Evolutionary conservation across 148 eudicot genomes (phyloP).

Genomic region (Fagopyrum homotropicum): DNA sequence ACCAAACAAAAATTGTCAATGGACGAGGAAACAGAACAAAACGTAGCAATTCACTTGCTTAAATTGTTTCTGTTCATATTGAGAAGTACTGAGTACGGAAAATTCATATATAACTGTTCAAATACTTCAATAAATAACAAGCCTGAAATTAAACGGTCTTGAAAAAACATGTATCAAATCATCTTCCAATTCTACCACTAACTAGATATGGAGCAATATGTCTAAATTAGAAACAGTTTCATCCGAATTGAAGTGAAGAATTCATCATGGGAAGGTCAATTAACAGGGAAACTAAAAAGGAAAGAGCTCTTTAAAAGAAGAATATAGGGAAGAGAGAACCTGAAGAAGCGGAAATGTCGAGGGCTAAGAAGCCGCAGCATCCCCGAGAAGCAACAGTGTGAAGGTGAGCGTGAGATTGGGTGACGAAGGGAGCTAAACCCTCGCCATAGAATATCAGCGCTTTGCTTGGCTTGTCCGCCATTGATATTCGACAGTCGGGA

Average conservation of each 20-base stretch:
- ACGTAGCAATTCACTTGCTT: background rate
- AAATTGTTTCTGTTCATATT: background rate
- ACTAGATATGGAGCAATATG: background rate
- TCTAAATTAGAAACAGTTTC: background rate
- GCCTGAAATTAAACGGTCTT: background rate
- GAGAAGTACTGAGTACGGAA: background rate
- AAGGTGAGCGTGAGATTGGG: conserved; percentile 50
- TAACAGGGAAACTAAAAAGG: background rate
- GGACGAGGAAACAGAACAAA: background rate
- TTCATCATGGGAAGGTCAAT: background rate
- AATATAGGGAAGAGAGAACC: conserved; percentile 24
- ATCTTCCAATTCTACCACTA: background rate
- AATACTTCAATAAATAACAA: background rate
- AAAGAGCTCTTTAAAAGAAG: background rate
- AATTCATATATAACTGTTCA: background rate
- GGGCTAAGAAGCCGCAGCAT: conserved; percentile 71
- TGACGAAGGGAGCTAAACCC: conserved; percentile 53
- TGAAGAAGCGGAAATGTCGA: conserved; percentile 48
- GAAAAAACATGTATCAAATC: background rate
- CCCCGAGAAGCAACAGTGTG: conserved; percentile 57
- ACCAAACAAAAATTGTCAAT: background rate
- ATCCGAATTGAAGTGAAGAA: background rate
- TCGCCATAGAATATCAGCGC: conserved; percentile 68
- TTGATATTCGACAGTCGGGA: conserved; percentile 7
- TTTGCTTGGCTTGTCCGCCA: conserved; percentile 97